phyloP scores from a whole-genome alignment of 371 early-diverging fungal species.

The Mucor plumbeus region DNA sequence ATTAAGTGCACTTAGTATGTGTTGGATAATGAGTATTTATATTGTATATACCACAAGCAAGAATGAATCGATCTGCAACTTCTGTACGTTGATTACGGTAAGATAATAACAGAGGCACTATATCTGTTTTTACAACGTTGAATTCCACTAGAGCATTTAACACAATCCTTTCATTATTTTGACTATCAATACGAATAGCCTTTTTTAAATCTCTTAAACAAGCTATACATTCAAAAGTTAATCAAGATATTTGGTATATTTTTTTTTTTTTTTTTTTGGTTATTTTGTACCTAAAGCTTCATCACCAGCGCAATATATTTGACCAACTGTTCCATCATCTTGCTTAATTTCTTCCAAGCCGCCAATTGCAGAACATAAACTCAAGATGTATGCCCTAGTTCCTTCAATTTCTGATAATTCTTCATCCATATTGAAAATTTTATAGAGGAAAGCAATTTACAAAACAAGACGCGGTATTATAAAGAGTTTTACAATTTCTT shows the following conservation, averaged over 20 bases:
- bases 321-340: constrained; percentile 39
- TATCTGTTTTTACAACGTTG: constrained; percentile 73
- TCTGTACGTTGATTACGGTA: constrained; percentile 50
- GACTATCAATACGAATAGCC: constrained; percentile 76
- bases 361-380: constrained; percentile 84
- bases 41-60: constrained; percentile 56
- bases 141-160: constrained; percentile 75
- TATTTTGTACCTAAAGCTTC: constrained; percentile 75
- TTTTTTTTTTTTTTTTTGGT: too few relatives aligned
- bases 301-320: constrained; percentile 77
- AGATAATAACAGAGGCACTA: constrained; percentile 78
- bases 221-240: constrained; percentile 16
- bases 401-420: constrained; percentile 9
- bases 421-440: background rate
- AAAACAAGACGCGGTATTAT: background rate
- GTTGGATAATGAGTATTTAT: background rate
- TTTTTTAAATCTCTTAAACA: constrained; percentile 59
- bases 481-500: background rate
- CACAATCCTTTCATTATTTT: constrained; percentile 62
- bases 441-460: background rate
- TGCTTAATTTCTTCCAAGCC: constrained; percentile 65
- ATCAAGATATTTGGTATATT: background rate
- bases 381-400: constrained; percentile 43
- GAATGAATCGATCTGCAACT: constrained; percentile 54
- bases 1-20: background rate